Percentiles rank a stretch among this genome's conserved stretches.
Evolutionary conservation across 495 filamentous ascomycete species (phyloP).

Genomic region (Trichoderma reesei): DNA sequence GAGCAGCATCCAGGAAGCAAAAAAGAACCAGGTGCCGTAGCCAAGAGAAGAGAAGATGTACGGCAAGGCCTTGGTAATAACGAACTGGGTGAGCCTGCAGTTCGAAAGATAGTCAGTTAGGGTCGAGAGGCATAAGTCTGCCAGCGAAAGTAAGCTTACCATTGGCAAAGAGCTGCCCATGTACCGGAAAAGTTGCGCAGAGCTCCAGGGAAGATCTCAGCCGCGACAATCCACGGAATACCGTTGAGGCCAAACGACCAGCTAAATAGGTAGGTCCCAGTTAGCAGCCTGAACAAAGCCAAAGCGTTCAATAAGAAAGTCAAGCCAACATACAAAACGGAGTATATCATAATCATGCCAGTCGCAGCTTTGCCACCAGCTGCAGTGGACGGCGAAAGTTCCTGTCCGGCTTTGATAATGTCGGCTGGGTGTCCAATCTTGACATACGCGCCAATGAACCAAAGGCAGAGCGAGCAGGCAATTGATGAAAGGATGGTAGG

Average conservation of each 20-base stretch:
- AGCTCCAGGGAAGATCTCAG: constrained; percentile 23
- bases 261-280: not conserved
- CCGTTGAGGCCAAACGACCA: constrained; percentile 27
- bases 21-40: constrained; percentile 11
- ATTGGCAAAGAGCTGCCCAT: constrained; percentile 17
- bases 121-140: too few species aligned
- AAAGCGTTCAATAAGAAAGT: not conserved
- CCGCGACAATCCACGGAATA: constrained; percentile 23
- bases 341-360: constrained; percentile 32
- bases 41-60: constrained; percentile 10
- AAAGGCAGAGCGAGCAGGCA: constrained; percentile 23
- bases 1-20: constrained; percentile 10
- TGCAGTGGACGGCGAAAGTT: constrained; percentile 21
- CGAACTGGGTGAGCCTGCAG: constrained; percentile 5
- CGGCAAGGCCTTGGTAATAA: constrained; percentile 11
- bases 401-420: constrained; percentile 23
- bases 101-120: too few species aligned
- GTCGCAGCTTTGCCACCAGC: constrained; percentile 26
- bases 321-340: constrained; percentile 11
- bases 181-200: constrained; percentile 20
- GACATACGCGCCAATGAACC: constrained; percentile 24
- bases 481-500: constrained; percentile 26
- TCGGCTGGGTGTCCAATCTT: constrained; percentile 23
- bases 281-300: not conserved
- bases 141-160: not conserved